Base-by-base conservation (phyloP, 1,284 basidiomycete genomes). In the Afroboletus lepidellus region DNA sequence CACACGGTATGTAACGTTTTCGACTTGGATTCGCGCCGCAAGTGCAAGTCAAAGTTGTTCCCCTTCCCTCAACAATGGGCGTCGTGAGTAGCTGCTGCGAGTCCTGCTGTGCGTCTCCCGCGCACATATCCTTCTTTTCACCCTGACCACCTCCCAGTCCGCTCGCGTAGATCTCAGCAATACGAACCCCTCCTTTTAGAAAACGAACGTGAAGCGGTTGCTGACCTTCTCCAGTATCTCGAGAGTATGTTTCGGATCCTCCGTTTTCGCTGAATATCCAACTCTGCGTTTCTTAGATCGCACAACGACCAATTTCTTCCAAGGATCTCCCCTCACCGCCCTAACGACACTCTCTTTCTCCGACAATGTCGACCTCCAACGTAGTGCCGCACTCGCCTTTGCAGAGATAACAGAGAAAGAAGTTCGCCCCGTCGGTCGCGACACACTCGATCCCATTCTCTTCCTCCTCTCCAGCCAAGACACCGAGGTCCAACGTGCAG, bases 321-420 rank as follows among this genome's bases (percentile, higher is more conserved):
- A 84, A 50, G 94, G 94, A 48, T 88, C 90, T 24, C 96, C 97
- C 18, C 85, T 99, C 51, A 83, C 87, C 49, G 94, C 97, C 41
- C 79, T 99, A 56, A 98, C 95, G 13, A 99, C 94, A 54, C 87
- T 99, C 58, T 98, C 94, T 15, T 99, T 98, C 77, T 95, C 92
- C 30, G 97, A 99, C 77, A 99, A 99, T 75, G 97, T 99, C 64
- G 97, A 99, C 75, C 80, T 99, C 33, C 97, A 99, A 77, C 86
- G 97, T 46, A 97, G 94, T 60, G 97, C 97, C 2, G 97, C 97
- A 5, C 83, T 99, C 43, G 97, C 97, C 1, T 99, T 99, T 69
- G 97, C 97, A 45, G 97, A 99, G 73, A 99, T 99, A 61, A 99
- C 97, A 18, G 97, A 99, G 78, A 99, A 99, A 77, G 97, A 99